These are phyloP conservation scores for Lodderomyces orthopsilosis DNA, from an alignment of 1,139 yeast genomes.

Conservation along the genomic window DNA sequence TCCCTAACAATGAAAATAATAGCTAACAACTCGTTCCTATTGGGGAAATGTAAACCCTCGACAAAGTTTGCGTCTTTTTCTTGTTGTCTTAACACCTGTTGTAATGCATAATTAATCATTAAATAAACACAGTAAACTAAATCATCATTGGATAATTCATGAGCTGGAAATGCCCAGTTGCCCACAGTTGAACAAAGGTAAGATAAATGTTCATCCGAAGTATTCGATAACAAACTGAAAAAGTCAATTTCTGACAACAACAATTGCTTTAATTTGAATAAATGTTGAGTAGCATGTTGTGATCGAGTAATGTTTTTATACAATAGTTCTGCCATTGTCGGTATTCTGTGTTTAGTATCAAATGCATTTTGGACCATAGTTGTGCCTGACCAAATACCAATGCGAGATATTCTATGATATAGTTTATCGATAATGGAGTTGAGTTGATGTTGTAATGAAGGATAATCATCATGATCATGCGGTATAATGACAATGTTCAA, in stretches of 20 bases:
- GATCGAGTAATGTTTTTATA: conserved; percentile 26
- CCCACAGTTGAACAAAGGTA: conserved; percentile 40
- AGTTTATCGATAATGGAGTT: conserved; percentile 25
- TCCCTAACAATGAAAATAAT: conserved; percentile 66
- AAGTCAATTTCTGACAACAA: conserved; percentile 43
- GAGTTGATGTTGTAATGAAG: conserved; percentile 26
- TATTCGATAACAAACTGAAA: conserved; percentile 25
- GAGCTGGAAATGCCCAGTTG: conserved; percentile 66
- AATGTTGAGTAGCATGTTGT: conserved; percentile 18
- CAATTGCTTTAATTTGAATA: conserved; percentile 25
- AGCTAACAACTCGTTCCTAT: conserved; percentile 49
- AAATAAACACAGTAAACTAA: conserved; percentile 58
- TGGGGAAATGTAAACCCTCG: conserved; percentile 20
- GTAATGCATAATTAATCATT: conserved; percentile 51
- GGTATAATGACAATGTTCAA: conserved; percentile 34
- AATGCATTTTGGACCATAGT: conserved; percentile 15
- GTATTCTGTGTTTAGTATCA: conserved; percentile 16
- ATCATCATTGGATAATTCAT: conserved; percentile 65
- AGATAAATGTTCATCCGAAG: conserved; percentile 24
- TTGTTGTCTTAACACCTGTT: conserved; percentile 20
- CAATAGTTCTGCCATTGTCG: conserved; percentile 36
- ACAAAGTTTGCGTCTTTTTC: neutral
- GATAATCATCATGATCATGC: conserved; percentile 19
- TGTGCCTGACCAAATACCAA: conserved; percentile 59
- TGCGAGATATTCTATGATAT: conserved; percentile 44